These are phyloP conservation scores for Trematosphaeria pertusa DNA, from an alignment of 2,329 filamentous ascomycete genomes.

Conservation along the genomic window DNA sequence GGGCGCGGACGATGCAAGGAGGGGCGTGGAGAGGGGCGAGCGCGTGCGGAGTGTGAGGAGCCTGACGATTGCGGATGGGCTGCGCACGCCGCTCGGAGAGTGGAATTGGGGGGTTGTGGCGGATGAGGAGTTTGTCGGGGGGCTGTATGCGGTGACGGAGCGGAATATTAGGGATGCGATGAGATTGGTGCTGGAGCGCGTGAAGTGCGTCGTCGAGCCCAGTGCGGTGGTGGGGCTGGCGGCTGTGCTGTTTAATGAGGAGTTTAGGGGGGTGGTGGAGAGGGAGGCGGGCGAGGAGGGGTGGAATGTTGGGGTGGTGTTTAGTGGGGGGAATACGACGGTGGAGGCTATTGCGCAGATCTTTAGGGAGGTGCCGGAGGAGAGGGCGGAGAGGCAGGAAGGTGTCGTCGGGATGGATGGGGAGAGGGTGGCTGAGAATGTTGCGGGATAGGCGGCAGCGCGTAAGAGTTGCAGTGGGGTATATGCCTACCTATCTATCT, in stretches of 20 bases:
- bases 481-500: no score
- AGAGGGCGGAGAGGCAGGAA: conserved; percentile 47
- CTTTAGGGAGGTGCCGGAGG: conserved; percentile 49
- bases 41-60: conserved; percentile 74
- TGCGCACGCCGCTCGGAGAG: conserved; percentile 81
- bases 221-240: conserved; percentile 85
- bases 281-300: conserved; percentile 72
- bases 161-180: conserved; percentile 81
- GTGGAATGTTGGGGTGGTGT: conserved; percentile 72
- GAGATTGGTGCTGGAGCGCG: conserved; percentile 79
- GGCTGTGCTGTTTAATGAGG: conserved; percentile 82
- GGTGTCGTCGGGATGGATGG: conserved; percentile 51
- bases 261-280: conserved; percentile 73
- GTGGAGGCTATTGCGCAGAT: conserved; percentile 66
- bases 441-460: no score
- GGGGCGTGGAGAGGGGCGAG: conserved; percentile 69
- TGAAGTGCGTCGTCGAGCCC: conserved; percentile 92
- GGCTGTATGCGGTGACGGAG: conserved; percentile 78
- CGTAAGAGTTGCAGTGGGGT: no score
- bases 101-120: conserved; percentile 81
- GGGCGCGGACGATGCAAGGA: conserved; percentile 81
- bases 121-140: conserved; percentile 71
- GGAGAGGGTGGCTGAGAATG: conserved; percentile 53
- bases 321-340: conserved; percentile 71
- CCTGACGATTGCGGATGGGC: conserved; percentile 85